Base-by-base conservation (phyloP, 148 eudicot species). In the Rhododendron mucronatum region DNA sequence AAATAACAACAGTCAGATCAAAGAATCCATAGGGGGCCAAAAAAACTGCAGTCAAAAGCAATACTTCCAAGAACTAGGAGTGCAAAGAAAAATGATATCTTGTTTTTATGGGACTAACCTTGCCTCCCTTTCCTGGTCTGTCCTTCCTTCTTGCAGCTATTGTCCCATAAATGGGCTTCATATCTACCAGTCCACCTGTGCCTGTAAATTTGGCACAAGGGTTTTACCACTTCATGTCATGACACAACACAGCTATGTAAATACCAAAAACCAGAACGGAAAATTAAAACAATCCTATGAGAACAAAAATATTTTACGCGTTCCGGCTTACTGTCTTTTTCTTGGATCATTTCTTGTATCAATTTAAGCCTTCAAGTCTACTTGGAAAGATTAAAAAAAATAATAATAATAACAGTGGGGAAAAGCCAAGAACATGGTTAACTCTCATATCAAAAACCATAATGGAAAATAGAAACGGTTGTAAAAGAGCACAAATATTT, bases 51-150 rank as follows among this genome's bases (percentile, higher is more conserved):
- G 76, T 39, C 83, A 87, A 86, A 91, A 83, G 50, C 37, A 87
- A 80, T 78, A 76, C 47, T 74, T 83, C 69, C 47, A 86, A 48
- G 9, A 12, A 84, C 48, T 30, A 37, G 15, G 65, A 80, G 73
- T 57, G 44, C 50, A 79, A 83, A 84, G 81, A 65, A 67, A 23
- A 67, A 23, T 61, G 76, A 1, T 47, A 85, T 13, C 16, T 80
- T 4, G 39, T 14, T 71, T 30, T 71, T 33, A 71, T 33, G 41
- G 39, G 20, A 87, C 93, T 84, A 89, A 96, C 99, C 99, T 96
- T 96, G 99, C 80, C 96, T 95, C 67, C 99, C 99, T 91, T 96
- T 96, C 88, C 99, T 95, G 78, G 91, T 96, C 80, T 95, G 99
- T 45, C 99, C 99, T 92, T 96, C 99, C 91, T 93, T 96, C 91